phyloP scores from a whole-genome alignment of 2,329 filamentous ascomycete genomes.

The Paecilomyces formosus region DNA sequence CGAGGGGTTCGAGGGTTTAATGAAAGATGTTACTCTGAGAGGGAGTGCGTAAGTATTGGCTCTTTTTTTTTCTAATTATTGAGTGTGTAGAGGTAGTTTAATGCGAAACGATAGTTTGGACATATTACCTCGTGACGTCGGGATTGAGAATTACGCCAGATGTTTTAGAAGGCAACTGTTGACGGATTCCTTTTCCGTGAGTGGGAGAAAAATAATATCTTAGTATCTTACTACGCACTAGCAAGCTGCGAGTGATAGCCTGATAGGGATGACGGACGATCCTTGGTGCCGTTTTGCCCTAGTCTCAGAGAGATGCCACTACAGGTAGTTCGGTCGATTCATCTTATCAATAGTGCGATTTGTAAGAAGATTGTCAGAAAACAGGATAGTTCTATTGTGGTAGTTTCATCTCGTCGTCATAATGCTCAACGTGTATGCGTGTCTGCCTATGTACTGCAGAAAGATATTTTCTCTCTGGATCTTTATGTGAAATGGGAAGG shows the following conservation, averaged over 20 bases:
- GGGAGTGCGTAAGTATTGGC: neutral
- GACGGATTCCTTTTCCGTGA: neutral
- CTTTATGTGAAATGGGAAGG: neutral
- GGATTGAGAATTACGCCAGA: neutral
- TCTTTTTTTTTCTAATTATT: too few species aligned
- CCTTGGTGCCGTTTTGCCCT: neutral
- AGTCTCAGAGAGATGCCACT: neutral
- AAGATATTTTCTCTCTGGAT: neutral
- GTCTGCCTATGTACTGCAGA: neutral
- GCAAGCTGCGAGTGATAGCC: too few species aligned
- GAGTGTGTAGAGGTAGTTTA: too few species aligned
- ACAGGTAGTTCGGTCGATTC: neutral
- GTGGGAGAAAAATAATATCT: neutral
- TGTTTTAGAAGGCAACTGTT: neutral
- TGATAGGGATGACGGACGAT: neutral
- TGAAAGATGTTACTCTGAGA: slow-evolving; percentile 4
- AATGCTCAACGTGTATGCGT: neutral
- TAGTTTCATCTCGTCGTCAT: neutral
- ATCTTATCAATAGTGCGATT: neutral
- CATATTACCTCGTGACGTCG: neutral
- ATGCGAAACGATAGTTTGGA: too few species aligned
- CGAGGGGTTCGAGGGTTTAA: slow-evolving; percentile 5
- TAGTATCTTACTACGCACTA: too few species aligned
- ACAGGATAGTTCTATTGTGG: neutral
- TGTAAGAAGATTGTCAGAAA: neutral